Base-by-base conservation (phyloP, 352 stramenopile species). In the Phytopythium oedochilum region DNA sequence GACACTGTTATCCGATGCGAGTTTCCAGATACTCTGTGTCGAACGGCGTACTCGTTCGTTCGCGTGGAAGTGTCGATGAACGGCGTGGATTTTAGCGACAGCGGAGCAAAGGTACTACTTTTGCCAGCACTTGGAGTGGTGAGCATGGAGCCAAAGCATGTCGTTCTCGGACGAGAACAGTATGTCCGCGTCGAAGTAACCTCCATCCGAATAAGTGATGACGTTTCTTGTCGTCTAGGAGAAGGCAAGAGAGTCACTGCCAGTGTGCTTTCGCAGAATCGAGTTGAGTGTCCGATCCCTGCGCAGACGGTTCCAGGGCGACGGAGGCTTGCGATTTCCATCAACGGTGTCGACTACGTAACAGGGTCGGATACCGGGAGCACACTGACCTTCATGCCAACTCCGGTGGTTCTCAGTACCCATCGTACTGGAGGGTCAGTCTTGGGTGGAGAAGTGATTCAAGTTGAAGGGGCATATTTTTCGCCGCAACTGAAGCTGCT, bases 291-390 rank as follows among this genome's bases (percentile, higher is more conserved):
- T 32, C 53, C 32, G 26, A 29, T 82, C 29, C 68, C 66, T 14
- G 35, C 34, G 2, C 32, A 65, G 1, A 55, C 51, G 14, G 51
- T 25, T 11, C 53, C 56, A 20, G 53, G 54, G 17, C 61, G 35
- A 42, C 36, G 71, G 18, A 56, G 9, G 0, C 40, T 86, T 0
- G 50, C 50, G 9, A 42, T 78, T 12, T 78, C 70, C 2, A 73
- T 68, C 22, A 82, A 82, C 44, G 68, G 63, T 3, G 20, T 82
- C 26, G 62, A 82, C 28, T 86, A 68, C 36, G 29, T 68, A 4
- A 56, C 56, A 44, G 61, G 15, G 15, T 28, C 15, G 18, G 26
- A 40, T 15, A n/a, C 18, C 8, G 50, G 56, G 8, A 43, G 61
- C 17, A 63, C 35, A 10, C 49, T 78, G 22, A 39, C 40, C 0